Conservation (phyloP, 306 rosid genomes). For the Vigna unguiculata region DNA sequence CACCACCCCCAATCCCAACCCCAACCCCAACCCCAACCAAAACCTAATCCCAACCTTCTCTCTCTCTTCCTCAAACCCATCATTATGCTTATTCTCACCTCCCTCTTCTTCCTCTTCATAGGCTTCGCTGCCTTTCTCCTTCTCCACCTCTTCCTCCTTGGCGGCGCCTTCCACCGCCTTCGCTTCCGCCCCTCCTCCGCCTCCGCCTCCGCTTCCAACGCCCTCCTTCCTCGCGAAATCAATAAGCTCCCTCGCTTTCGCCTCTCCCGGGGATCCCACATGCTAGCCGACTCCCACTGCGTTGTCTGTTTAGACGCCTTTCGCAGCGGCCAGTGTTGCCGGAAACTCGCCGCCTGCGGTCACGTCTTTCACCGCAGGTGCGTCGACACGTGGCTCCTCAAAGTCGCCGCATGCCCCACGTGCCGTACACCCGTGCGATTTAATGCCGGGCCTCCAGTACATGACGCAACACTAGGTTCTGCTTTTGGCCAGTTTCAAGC, state of each 20-base stretch:
- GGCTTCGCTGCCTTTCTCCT: constrained; percentile 75
- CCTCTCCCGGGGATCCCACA: constrained; percentile 33
- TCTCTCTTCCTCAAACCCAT: constrained; percentile 75
- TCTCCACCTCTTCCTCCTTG: constrained; percentile 67
- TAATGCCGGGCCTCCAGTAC: background rate
- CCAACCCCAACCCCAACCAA: constrained; percentile 46
- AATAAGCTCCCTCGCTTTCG: constrained; percentile 68
- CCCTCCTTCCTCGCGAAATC: constrained; percentile 54
- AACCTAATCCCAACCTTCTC: constrained; percentile 63
- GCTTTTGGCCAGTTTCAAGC: constrained; percentile 43
- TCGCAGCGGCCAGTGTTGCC: constrained; percentile 74
- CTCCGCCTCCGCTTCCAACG: constrained; percentile 42
- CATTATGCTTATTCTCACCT: constrained; percentile 74
- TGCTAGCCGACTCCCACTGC: constrained; percentile 56
- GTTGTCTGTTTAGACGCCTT: constrained; percentile 78
- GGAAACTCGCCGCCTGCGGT: constrained; percentile 66
- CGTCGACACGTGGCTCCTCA: constrained; percentile 80
- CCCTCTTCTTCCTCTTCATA: constrained; percentile 83
- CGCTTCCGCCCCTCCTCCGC: constrained; percentile 49
- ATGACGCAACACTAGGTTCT: constrained; percentile 41
- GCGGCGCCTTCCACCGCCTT: constrained; percentile 68
- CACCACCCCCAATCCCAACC: background rate
- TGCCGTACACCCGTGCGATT: constrained; percentile 77
- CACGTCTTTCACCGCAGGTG: constrained; percentile 79
- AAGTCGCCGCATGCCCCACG: constrained; percentile 78